These are phyloP conservation scores for Amoebophrya sp. DNA, from an alignment of 169 alveolate genomes.

Conservation along the genomic window DNA sequence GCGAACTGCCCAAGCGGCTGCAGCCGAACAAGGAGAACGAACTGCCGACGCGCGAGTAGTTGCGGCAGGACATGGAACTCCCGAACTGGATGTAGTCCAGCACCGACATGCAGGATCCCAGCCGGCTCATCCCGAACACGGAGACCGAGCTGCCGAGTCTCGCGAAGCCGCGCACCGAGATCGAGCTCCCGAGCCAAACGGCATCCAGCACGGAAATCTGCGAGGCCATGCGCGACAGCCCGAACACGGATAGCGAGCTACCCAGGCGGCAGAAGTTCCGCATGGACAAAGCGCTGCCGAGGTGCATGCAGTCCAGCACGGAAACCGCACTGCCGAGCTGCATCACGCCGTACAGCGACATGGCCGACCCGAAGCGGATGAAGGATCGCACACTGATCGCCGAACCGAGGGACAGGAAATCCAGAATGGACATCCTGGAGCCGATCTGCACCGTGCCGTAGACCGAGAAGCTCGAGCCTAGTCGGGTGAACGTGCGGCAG, in stretches of 20 bases:
- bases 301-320: constrained; percentile 15
- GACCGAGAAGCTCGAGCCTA: constrained; percentile 13
- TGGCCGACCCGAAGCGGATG: background rate
- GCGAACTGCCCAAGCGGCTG: constrained; percentile 11
- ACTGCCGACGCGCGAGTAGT: constrained; percentile 2
- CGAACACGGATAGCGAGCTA: background rate
- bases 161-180: constrained; percentile 25
- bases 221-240: background rate
- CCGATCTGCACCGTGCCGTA: constrained; percentile 19
- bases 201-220: background rate
- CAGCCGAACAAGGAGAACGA: background rate
- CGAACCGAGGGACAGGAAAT: background rate
- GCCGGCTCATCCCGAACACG: background rate
- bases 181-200: background rate
- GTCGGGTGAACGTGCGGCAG: background rate
- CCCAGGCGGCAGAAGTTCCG: background rate
- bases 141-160: constrained; percentile 22
- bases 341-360: background rate
- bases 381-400: background rate
- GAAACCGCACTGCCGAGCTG: background rate
- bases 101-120: constrained; percentile 19
- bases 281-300: constrained; percentile 2
- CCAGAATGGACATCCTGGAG: background rate
- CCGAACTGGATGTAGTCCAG: constrained; percentile 19
- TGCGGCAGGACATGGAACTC: background rate